Conservation (phyloP, 768 basidiomycete species). For the Filobasidium floriforme region DNA sequence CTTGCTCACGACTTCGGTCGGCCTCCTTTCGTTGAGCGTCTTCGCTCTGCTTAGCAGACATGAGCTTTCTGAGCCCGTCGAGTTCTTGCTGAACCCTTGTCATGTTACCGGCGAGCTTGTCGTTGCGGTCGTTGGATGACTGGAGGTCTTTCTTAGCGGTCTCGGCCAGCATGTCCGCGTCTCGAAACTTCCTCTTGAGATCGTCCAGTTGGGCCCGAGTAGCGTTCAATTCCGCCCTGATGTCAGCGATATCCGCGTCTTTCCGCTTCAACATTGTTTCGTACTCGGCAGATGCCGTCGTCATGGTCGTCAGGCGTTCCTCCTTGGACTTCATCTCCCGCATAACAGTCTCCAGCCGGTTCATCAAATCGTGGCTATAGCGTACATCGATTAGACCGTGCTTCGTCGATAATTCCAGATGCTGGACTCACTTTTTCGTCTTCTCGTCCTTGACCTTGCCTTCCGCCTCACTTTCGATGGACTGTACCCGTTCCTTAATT, state of each 20-base stretch:
- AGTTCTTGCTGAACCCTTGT: conserved; percentile 70
- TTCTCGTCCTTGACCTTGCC: conserved; percentile 24
- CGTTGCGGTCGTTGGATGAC: conserved; percentile 40
- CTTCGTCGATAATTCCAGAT: not conserved
- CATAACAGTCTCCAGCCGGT: not conserved
- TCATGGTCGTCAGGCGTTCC: conserved; percentile 67
- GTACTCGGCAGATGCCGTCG: conserved; percentile 68
- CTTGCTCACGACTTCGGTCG: conserved; percentile 77
- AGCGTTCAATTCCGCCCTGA: conserved; percentile 49
- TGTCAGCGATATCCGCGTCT: conserved; percentile 59
- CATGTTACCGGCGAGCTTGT: conserved; percentile 24
- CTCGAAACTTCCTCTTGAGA: conserved; percentile 24
- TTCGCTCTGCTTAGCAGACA: conserved; percentile 78
- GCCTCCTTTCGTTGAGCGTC: conserved; percentile 75
- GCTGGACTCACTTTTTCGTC: conserved; percentile 18
- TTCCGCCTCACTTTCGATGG: conserved; percentile 19
- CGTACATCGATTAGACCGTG: not conserved
- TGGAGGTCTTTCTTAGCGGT: conserved; percentile 27
- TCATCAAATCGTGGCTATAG: conserved; percentile 8
- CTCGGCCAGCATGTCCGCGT: conserved; percentile 49
- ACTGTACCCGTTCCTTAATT: conserved; percentile 24
- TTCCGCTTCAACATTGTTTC: conserved; percentile 67
- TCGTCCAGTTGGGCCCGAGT: conserved; percentile 57
- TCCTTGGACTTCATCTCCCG: conserved; percentile 47
- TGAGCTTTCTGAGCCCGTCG: conserved; percentile 72